Percentiles rank a stretch among this genome's conserved stretches.
These are phyloP conservation scores for Chalciporus sphaerocephalus DNA, from an alignment of 768 basidiomycete genomes.

Conservation along the genomic window DNA sequence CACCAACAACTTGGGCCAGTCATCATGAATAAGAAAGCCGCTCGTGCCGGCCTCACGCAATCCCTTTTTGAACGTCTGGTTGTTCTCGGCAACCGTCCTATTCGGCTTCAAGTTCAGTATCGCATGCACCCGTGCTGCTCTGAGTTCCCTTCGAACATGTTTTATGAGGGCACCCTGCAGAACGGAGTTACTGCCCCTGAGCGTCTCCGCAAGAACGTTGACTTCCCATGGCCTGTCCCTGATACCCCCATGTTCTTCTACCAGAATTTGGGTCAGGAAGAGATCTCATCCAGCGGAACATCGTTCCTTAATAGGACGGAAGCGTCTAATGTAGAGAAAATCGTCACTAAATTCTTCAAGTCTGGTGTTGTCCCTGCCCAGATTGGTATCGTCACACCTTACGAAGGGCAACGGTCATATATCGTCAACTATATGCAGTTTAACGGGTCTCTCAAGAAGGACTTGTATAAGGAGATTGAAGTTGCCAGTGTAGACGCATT, in stretches of 20 bases:
- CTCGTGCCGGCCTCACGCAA: slow-evolving; percentile 96
- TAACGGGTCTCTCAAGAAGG: slow-evolving; percentile 98
- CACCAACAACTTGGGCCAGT: slow-evolving; percentile 97
- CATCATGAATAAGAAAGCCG: slow-evolving; percentile 99
- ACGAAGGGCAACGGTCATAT: slow-evolving; percentile 97
- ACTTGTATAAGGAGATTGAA: slow-evolving; percentile 98
- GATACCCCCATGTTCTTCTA: slow-evolving; percentile 99
- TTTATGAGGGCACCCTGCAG: slow-evolving; percentile 97
- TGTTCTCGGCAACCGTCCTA: slow-evolving; percentile 90
- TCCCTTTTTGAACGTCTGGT: slow-evolving; percentile 98
- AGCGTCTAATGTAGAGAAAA: slow-evolving; percentile 98
- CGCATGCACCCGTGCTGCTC: slow-evolving; percentile 99
- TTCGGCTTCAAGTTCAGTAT: slow-evolving; percentile 98
- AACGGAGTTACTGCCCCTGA: slow-evolving; percentile 99
- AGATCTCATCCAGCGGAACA: slow-evolving; percentile 97
- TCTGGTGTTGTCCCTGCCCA: slow-evolving; percentile 93
- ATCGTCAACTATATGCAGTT: slow-evolving; percentile 99
- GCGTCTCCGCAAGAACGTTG: slow-evolving; percentile 93
- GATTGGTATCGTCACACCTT: slow-evolving; percentile 98
- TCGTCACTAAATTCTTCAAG: slow-evolving; percentile 99
- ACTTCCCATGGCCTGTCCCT: slow-evolving; percentile 97
- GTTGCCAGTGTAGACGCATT: slow-evolving; percentile 99
- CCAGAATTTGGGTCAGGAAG: slow-evolving; percentile 97
- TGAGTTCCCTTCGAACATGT: slow-evolving; percentile 99
- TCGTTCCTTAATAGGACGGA: slow-evolving; percentile 99